Base-by-base conservation (phyloP, 2,329 filamentous ascomycete genomes). In the Plectosphaerella plurivora region DNA sequence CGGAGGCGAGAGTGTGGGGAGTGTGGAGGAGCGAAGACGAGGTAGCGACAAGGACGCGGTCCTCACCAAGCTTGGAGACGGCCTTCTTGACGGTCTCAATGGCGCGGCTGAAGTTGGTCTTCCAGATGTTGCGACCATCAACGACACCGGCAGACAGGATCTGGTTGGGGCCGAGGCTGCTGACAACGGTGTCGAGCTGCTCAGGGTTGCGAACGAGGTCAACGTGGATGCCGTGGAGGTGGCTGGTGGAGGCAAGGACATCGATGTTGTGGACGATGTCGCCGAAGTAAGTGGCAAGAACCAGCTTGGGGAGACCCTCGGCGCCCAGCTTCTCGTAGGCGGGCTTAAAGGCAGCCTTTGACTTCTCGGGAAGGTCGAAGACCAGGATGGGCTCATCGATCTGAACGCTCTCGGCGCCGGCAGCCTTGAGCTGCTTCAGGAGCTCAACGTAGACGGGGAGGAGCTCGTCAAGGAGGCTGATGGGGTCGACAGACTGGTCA, bases 61-160 rank as follows among this genome's bases (percentile, higher is more conserved):
- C 92, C 83, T 96, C 93, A 78, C 94, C 93, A 59, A 99, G 85
- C 81, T 96, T 83, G 81, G 97, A 90, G 66, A 97, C 79, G 60
- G 93, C 94, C 55, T 84, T 79, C 84, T 97, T 91, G 57, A 94
- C 88, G 59, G 79, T 84, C 81, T 94, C 92, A 60, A 99, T 95
- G 68, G 94, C 91, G 66, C 84, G 85, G 84, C 96, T 89, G 79
- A 97, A 88, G 87, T 97, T 96, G 77, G 91, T 97, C 89, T 99
- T 99, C 94, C 94, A 99, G 82, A 99, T 97, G 84, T 99, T 99
- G 68, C 94, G 91, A 67, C 94, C 94, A 66, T 99, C 92, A 62
- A 99, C 94, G 64, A 99, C 89, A 90, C 94, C 94, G 60, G 86
- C 88, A 61, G 94, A 99, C 61, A 99, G 87, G 63, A 91, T 75